A percentile compares a stretch with the other conserved stretches of the same genome.
Conservation (phyloP, 139 green algal genomes). For the Eudorina sp. region DNA sequence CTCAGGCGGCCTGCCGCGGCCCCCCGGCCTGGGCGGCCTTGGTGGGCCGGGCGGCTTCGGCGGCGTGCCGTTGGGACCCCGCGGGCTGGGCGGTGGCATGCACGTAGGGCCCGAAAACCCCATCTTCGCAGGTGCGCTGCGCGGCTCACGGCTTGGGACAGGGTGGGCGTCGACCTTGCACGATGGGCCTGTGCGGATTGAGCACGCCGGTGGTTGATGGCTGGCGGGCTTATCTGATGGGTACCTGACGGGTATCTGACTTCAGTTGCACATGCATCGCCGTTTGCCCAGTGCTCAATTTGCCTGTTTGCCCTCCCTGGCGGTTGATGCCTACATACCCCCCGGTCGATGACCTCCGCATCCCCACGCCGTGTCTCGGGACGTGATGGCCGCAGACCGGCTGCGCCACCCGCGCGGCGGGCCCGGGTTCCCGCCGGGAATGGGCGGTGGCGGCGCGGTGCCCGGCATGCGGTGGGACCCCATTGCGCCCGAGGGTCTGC, state of each 20-base stretch:
- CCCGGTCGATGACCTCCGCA: too few species aligned
- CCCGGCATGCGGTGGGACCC: constrained; percentile 56
- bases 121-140: constrained; percentile 33
- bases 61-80: neutral
- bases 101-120: constrained; percentile 47
- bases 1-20: constrained; percentile 10
- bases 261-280: too few species aligned
- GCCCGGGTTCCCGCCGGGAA: neutral
- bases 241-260: too few species aligned
- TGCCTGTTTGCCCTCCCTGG: too few species aligned
- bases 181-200: too few species aligned
- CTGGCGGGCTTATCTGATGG: too few species aligned
- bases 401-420: constrained; percentile 30
- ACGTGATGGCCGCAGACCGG: constrained; percentile 24
- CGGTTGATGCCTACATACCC: too few species aligned
- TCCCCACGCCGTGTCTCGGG: too few species aligned
- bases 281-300: too few species aligned
- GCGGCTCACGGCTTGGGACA: too few species aligned
- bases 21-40: neutral
- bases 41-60: constrained; percentile 12
- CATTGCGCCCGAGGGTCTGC: constrained; percentile 57
- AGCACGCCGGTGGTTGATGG: too few species aligned
- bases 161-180: too few species aligned
- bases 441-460: neutral
- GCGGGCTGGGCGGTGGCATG: constrained; percentile 43